Evolutionary conservation across 78 protist genomes (phyloP).

Genomic region (Guillardia theta): DNA sequence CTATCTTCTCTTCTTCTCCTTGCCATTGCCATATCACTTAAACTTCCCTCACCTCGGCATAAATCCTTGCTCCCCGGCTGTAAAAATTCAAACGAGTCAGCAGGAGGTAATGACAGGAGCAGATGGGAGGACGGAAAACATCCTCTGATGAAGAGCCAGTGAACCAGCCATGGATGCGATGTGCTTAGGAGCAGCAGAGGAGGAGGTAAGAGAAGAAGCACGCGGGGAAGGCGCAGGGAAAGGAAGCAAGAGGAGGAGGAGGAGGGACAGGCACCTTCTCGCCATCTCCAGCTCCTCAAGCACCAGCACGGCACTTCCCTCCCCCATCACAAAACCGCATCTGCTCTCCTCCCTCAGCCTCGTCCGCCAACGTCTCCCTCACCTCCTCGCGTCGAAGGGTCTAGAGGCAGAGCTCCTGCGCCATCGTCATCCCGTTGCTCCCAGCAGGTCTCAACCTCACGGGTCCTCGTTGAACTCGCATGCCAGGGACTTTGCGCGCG

Average conservation of each 20-base stretch:
- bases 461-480: slow-evolving; percentile 80
- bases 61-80: neutral
- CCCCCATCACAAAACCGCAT: slow-evolving; percentile 94
- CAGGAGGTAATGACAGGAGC: no score
- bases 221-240: neutral
- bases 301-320: slow-evolving; percentile 84
- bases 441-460: neutral
- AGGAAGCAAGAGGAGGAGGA: neutral
- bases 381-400: neutral
- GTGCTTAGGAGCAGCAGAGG: no score
- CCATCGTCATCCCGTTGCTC: neutral
- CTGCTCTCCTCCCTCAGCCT: no score
- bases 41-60: neutral
- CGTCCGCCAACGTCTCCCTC: neutral
- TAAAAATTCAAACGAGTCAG: no score
- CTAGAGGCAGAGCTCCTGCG: neutral
- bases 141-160: no score
- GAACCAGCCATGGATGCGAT: no score
- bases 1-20: no score
- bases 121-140: no score
- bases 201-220: no score
- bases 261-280: neutral
- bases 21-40: no score
- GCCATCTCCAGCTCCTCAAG: slow-evolving; percentile 77
- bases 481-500: slow-evolving; percentile 76